Conservation (phyloP, 1,139 yeast species). For the Arxiozyma heterogenica region DNA sequence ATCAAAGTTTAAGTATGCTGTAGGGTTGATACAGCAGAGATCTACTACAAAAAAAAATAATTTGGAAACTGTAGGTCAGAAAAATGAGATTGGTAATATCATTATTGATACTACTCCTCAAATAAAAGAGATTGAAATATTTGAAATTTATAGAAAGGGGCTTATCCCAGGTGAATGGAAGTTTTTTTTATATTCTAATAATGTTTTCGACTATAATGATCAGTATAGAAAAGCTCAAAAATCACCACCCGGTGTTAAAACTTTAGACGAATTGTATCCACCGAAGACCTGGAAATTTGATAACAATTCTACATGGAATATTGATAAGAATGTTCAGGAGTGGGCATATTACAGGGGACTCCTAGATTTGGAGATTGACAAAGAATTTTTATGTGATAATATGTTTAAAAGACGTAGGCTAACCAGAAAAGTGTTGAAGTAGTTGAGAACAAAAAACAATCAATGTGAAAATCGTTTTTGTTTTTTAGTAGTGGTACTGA, state of each 20-base stretch:
- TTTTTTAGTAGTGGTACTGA: not conserved
- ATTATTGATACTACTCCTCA: constrained; percentile 64
- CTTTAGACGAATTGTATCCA: constrained; percentile 49
- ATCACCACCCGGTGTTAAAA: constrained; percentile 57
- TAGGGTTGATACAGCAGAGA: constrained; percentile 5
- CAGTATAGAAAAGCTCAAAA: constrained; percentile 46
- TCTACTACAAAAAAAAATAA: constrained; percentile 22
- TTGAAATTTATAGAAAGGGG: constrained; percentile 62
- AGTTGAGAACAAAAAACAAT: not conserved
- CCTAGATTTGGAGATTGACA: constrained; percentile 38
- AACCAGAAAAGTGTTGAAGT: constrained; percentile 40
- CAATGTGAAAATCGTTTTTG: not conserved
- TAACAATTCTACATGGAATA: constrained; percentile 53
- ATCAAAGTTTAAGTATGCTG: not conserved
- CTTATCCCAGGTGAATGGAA: constrained; percentile 55
- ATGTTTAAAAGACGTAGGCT: constrained; percentile 50
- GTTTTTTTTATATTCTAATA: constrained; percentile 40
- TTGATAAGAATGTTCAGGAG: constrained; percentile 43
- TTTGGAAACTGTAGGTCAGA: not conserved
- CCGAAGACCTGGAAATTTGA: constrained; percentile 74
- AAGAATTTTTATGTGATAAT: constrained; percentile 46
- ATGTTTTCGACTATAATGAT: constrained; percentile 46
- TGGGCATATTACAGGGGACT: constrained; percentile 51
- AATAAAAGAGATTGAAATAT: constrained; percentile 56
- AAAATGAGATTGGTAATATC: constrained; percentile 33